Conservation (phyloP, 2,329 filamentous ascomycete genomes). For the Fonsecaea monophora region DNA sequence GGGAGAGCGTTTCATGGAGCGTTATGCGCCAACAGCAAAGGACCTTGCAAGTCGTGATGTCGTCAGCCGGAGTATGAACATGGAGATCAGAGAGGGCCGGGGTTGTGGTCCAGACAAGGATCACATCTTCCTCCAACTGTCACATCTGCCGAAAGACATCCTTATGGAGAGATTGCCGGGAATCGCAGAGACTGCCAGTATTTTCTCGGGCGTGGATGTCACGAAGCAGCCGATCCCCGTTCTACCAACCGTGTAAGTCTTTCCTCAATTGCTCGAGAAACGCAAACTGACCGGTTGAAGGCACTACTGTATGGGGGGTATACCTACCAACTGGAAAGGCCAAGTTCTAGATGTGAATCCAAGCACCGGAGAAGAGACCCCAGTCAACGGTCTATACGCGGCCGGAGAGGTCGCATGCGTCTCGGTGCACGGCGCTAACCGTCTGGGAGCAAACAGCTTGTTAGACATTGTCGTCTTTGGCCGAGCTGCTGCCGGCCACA, state of each 20-base stretch:
- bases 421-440: constrained; percentile 97
- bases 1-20: constrained; percentile 99
- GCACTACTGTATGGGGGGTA: constrained; percentile 99
- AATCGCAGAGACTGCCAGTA: constrained; percentile 97
- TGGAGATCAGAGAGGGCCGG: constrained; percentile 96
- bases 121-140: constrained; percentile 97
- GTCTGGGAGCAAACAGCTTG: constrained; percentile 96
- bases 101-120: constrained; percentile 97
- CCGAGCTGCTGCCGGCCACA: constrained; percentile 94
- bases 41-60: constrained; percentile 96
- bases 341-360: constrained; percentile 88
- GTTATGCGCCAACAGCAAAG: constrained; percentile 96
- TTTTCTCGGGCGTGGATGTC: constrained; percentile 96
- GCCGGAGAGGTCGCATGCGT: constrained; percentile 97
- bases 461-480: constrained; percentile 98
- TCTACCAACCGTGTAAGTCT: constrained; percentile 74
- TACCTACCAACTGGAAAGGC: constrained; percentile 95
- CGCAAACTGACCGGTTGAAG: neutral
- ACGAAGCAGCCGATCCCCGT: constrained; percentile 97
- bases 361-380: constrained; percentile 82
- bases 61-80: constrained; percentile 95
- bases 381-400: constrained; percentile 93
- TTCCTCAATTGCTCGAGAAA: neutral
- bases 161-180: constrained; percentile 95
- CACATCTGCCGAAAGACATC: constrained; percentile 88